Conservation (phyloP, 78 protist species). For the Acrasis kona region DNA sequence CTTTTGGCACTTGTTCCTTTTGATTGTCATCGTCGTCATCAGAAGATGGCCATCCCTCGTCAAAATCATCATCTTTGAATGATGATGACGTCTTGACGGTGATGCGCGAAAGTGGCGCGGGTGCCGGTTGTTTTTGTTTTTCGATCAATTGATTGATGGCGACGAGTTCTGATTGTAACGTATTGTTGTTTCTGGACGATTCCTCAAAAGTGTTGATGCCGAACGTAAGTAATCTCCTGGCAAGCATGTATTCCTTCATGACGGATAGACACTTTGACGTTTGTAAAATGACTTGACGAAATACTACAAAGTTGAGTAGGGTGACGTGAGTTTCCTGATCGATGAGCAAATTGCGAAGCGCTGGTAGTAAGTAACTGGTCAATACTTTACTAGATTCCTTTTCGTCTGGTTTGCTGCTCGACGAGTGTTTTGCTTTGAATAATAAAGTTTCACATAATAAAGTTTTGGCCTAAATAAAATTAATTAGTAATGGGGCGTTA, state of each 20-base stretch:
- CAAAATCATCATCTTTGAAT: too few relatives aligned
- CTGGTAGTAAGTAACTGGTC: too few relatives aligned
- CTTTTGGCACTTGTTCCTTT: not conserved
- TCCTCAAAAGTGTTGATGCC: not conserved
- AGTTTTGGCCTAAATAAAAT: not conserved
- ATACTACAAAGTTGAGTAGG: too few relatives aligned
- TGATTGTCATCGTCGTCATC: not conserved
- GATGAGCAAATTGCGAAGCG: too few relatives aligned
- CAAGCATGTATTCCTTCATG: not conserved
- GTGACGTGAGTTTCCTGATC: too few relatives aligned
- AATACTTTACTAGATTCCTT: not conserved
- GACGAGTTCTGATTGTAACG: not conserved
- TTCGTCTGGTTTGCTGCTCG: not conserved
- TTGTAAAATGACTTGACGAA: too few relatives aligned
- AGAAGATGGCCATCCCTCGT: too few relatives aligned
- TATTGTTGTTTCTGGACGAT: too few relatives aligned
- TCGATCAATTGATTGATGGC: not conserved
- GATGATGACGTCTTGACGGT: not conserved
- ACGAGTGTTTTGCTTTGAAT: not conserved
- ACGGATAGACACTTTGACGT: not conserved
- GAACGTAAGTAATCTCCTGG: not conserved
- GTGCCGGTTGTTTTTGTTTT: not conserved
- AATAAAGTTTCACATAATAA: not conserved
- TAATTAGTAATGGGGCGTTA: not conserved
- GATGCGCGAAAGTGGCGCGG: not conserved